Conservation (phyloP, 1,284 basidiomycete genomes). For the Lentinus polychrous region DNA sequence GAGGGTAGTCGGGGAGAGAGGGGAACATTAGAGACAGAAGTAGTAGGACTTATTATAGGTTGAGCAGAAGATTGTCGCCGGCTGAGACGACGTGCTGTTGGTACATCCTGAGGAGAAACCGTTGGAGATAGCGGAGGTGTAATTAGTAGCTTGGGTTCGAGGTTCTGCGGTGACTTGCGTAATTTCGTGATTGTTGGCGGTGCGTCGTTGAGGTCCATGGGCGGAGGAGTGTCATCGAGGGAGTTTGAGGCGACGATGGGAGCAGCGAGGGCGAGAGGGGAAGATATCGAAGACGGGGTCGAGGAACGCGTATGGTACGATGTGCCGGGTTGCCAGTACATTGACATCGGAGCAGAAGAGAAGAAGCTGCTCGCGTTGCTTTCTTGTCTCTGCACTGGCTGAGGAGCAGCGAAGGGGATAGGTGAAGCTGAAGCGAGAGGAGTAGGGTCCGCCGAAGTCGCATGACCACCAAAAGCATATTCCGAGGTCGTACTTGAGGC, state of each 20-base stretch:
- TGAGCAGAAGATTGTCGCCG: slow-evolving; percentile 69
- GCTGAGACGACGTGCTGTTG: slow-evolving; percentile 46
- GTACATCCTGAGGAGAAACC: slow-evolving; percentile 49
- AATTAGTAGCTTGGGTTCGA: slow-evolving; percentile 60
- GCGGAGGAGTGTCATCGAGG: slow-evolving; percentile 48
- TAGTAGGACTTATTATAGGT: slow-evolving; percentile 51
- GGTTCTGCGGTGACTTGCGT: slow-evolving; percentile 55
- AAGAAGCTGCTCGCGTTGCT: slow-evolving; percentile 23
- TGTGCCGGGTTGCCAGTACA: slow-evolving; percentile 38
- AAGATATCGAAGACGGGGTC: slow-evolving; percentile 78
- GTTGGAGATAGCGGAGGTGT: slow-evolving; percentile 74
- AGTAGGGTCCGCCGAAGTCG: slow-evolving; percentile 51
- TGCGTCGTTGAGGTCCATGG: slow-evolving; percentile 55
- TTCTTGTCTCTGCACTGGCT: slow-evolving; percentile 13
- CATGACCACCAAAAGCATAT: slow-evolving; percentile 48
- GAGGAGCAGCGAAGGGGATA: slow-evolving; percentile 29
- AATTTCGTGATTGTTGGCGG: slow-evolving; percentile 28
- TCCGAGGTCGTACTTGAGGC: slow-evolving; percentile 58
- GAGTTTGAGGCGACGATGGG: slow-evolving; percentile 69
- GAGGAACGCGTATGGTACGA: slow-evolving; percentile 66
- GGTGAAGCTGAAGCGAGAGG: slow-evolving; percentile 63
- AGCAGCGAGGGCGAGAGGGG: slow-evolving; percentile 72
- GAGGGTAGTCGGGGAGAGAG: slow-evolving; percentile 89
- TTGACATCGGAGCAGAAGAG: slow-evolving; percentile 16
- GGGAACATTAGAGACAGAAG: slow-evolving; percentile 44